phyloP scores from a whole-genome alignment of 352 stramenopile species.

The Phytophthora boehmeriae region DNA sequence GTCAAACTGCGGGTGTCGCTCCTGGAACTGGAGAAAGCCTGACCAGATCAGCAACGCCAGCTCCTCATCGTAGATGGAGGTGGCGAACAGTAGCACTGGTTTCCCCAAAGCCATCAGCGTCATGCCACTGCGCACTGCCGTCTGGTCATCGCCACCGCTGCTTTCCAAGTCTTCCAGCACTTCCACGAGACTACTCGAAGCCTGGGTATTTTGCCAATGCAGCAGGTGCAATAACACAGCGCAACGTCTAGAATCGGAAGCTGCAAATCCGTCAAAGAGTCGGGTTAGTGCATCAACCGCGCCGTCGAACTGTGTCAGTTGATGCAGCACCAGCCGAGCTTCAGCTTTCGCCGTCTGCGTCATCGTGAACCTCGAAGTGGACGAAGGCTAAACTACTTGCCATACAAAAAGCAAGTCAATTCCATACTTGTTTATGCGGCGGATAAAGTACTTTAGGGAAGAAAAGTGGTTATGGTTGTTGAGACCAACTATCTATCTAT shows the following conservation, averaged over 20 bases:
- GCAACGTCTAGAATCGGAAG: conserved; percentile 18
- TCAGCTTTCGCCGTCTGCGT: conserved; percentile 30
- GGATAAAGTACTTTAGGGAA: too few relatives aligned
- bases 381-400: conserved; percentile 19
- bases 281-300: conserved; percentile 46
- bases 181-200: conserved; percentile 26
- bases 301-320: conserved; percentile 69
- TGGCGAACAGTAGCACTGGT: conserved; percentile 74
- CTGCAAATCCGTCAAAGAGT: conserved; percentile 48
- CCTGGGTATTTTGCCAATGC: conserved; percentile 46
- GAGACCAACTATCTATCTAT: conserved; percentile 32
- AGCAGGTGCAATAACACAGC: conserved; percentile 50
- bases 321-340: conserved; percentile 46
- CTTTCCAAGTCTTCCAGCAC: conserved; percentile 44
- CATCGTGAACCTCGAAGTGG: conserved; percentile 12
- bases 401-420: conserved; percentile 6
- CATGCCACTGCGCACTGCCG: conserved; percentile 28
- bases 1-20: conserved; percentile 40
- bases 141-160: conserved; percentile 10
- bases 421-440: conserved; percentile 25
- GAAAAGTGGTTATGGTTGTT: conserved; percentile 2
- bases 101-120: conserved; percentile 78
- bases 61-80: conserved; percentile 88
- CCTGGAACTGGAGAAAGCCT: conserved; percentile 56
- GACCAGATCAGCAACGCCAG: conserved; percentile 68